phyloP scores from a whole-genome alignment of 179 eudicot species.

The Heliamphora pulchella region DNA sequence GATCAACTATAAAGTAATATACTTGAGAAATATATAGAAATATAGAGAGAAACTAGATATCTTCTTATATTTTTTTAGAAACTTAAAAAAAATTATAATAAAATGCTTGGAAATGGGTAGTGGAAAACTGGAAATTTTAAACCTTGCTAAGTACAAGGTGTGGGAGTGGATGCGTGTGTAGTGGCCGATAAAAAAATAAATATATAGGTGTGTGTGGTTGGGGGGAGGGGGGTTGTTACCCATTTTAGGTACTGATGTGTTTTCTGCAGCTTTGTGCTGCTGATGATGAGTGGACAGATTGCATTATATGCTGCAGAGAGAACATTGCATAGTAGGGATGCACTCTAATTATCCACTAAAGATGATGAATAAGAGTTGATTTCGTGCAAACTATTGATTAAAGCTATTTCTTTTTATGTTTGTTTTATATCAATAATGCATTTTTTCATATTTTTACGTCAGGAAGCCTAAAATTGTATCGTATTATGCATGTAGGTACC shows the following conservation, averaged over 20 bases:
- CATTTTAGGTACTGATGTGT: neutral
- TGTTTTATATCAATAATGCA: neutral
- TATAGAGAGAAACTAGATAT: too few species aligned
- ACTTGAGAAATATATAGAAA: too few species aligned
- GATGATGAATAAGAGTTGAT: neutral
- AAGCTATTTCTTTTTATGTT: neutral
- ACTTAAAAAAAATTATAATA: too few species aligned
- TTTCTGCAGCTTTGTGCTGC: neutral
- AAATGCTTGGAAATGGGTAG: too few species aligned
- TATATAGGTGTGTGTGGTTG: too few species aligned
- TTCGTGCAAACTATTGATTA: neutral
- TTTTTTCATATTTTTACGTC: neutral
- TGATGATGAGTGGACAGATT: neutral
- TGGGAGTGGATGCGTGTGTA: too few species aligned
- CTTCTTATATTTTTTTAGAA: too few species aligned
- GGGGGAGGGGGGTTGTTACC: too few species aligned
- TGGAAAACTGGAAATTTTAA: too few species aligned
- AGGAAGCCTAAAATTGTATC: slow-evolving; percentile 16
- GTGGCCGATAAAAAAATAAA: too few species aligned
- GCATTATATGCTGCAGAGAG: neutral
- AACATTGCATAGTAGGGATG: neutral
- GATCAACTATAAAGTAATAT: too few species aligned
- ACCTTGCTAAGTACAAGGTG: too few species aligned
- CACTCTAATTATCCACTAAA: neutral
- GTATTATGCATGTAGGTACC: slow-evolving; percentile 50